A percentile compares a stretch with the other conserved stretches of the same genome.
Evolutionary conservation across 208 protist genomes (phyloP).

Genomic region (Vickermania ingenoplastis): DNA sequence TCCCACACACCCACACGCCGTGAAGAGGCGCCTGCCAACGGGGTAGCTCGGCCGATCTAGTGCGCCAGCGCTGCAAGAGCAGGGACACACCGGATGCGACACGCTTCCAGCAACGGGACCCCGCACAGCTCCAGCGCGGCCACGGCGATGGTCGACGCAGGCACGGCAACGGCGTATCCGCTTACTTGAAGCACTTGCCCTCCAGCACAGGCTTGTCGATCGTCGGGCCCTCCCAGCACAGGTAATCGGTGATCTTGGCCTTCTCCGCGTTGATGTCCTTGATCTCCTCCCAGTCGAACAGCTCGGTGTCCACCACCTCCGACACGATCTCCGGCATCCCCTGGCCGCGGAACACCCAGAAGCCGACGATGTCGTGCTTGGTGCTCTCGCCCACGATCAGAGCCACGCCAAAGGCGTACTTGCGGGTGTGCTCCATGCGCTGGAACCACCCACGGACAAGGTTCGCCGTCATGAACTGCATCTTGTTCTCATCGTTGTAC

Average conservation of each 20-base stretch:
- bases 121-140: too few species aligned
- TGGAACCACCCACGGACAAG: constrained; percentile 74
- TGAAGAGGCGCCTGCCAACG: too few species aligned
- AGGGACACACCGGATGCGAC: too few species aligned
- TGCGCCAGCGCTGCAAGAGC: too few species aligned
- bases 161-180: background rate
- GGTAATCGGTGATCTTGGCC: constrained; percentile 69
- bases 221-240: constrained; percentile 75
- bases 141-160: too few species aligned
- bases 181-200: constrained; percentile 71
- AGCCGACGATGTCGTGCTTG: constrained; percentile 54
- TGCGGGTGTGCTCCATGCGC: constrained; percentile 78
- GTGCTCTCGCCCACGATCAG: constrained; percentile 71
- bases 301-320: constrained; percentile 70
- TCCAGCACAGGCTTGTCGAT: constrained; percentile 66
- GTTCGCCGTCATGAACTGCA: constrained; percentile 83
- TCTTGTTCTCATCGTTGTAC: constrained; percentile 77
- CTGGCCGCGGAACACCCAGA: constrained; percentile 78
- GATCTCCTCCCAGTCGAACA: constrained; percentile 69
- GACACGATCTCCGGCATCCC: constrained; percentile 72
- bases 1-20: too few species aligned
- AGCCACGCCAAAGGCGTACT: constrained; percentile 73
- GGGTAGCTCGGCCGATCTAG: too few species aligned
- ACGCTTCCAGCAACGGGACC: too few species aligned
- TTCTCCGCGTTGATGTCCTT: constrained; percentile 49